A percentile compares a stretch with the other conserved stretches of the same genome.
phyloP scores from a whole-genome alignment of 345 rosid genomes.

The Xanthoceras sorbifolium region DNA sequence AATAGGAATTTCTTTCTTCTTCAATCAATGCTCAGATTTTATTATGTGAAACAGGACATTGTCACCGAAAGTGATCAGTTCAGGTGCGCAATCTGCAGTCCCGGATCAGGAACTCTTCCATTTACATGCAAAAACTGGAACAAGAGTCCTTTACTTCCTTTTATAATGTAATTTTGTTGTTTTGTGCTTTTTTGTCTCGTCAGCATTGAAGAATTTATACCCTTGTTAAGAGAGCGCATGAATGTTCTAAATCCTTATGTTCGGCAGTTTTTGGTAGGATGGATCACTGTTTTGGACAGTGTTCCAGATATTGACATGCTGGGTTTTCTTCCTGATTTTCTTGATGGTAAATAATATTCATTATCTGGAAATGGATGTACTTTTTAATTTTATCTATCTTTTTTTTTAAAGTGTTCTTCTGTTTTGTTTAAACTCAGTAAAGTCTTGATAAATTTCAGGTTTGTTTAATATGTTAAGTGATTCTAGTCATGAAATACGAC shows the following conservation, averaged over 20 bases:
- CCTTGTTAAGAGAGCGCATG: conserved; percentile 95
- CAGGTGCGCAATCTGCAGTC: conserved; percentile 57
- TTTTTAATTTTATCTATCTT: background rate
- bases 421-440: conserved; percentile 23
- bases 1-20: conserved; percentile 18
- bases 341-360: conserved; percentile 71
- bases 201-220: conserved; percentile 99
- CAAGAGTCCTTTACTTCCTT: background rate
- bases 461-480: conserved; percentile 98
- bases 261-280: conserved; percentile 98
- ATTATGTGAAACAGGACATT: conserved; percentile 78
- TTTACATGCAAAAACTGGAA: background rate
- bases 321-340: conserved; percentile 99
- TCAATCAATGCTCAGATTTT: conserved; percentile 24
- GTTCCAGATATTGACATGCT: conserved; percentile 99
- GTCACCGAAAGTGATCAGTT: conserved; percentile 99
- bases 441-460: conserved; percentile 51
- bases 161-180: conserved; percentile 12
- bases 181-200: conserved; percentile 23
- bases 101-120: background rate
- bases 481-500: conserved; percentile 96
- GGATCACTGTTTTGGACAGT: conserved; percentile 99
- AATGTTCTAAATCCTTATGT: conserved; percentile 90
- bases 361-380: conserved; percentile 17
- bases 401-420: background rate